phyloP scores from a whole-genome alignment of 2,329 filamentous ascomycete genomes.

The Exophiala spinifera region DNA sequence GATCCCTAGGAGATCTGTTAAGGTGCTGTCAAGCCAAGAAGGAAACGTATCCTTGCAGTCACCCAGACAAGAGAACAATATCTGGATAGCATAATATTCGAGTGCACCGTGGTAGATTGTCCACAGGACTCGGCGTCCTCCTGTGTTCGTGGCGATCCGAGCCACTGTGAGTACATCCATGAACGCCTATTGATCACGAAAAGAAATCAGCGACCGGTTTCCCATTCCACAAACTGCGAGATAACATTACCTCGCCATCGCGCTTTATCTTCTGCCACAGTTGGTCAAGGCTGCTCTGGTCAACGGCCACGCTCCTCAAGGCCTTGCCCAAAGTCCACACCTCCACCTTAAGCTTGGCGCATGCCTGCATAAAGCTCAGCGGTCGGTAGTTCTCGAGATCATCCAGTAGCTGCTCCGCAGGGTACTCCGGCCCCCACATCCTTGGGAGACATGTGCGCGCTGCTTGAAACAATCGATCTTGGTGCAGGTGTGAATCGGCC shows the following conservation, averaged over 20 bases:
- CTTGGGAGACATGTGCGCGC: constrained; percentile 7
- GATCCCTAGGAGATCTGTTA: constrained; percentile 8
- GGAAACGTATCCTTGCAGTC: not conserved
- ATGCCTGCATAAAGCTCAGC: constrained; percentile 1
- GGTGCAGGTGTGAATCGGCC: too few relatives aligned
- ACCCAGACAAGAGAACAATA: constrained; percentile 6
- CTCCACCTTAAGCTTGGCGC: constrained; percentile 8
- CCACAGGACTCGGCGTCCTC: constrained; percentile 9
- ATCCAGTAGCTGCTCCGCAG: constrained; percentile 7
- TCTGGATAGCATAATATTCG: constrained; percentile 11
- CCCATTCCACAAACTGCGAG: not conserved
- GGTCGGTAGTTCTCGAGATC: constrained; percentile 16
- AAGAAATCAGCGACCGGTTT: not conserved
- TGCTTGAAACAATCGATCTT: constrained; percentile 10
- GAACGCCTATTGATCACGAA: constrained; percentile 2
- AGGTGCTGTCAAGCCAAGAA: not conserved
- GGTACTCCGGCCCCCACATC: constrained; percentile 10
- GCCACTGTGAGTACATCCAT: constrained; percentile 5
- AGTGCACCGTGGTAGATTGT: constrained; percentile 13
- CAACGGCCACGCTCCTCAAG: not conserved
- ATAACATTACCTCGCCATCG: constrained; percentile 5
- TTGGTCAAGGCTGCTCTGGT: not conserved
- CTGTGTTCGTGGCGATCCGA: not conserved
- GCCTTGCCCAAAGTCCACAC: constrained; percentile 8
- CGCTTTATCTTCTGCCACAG: constrained; percentile 4